Evolutionary conservation across 169 alveolate species (phyloP).

Genomic region (Theileria orientalis): DNA sequence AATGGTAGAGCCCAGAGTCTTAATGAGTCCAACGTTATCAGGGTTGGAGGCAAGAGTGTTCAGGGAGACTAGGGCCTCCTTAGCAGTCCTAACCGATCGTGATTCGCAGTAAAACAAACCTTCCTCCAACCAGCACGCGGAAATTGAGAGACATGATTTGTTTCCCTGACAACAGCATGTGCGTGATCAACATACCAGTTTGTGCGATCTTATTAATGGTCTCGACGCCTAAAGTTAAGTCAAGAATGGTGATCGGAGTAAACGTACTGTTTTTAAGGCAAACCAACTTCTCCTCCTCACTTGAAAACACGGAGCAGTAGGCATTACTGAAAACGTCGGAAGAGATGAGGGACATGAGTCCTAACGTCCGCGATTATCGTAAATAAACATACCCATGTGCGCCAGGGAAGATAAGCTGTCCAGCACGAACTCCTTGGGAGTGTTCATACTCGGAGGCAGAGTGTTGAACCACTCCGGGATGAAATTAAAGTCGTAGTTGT

Average conservation of each 20-base stretch:
- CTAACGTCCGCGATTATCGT: slow-evolving; percentile 2
- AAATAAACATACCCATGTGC: neutral
- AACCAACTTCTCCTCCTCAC: slow-evolving; percentile 42
- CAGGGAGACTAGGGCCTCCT: slow-evolving; percentile 46
- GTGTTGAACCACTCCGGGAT: slow-evolving; percentile 19
- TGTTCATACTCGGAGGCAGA: neutral
- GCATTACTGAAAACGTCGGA: slow-evolving; percentile 23
- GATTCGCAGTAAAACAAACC: slow-evolving; percentile 6
- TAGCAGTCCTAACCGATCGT: slow-evolving; percentile 31
- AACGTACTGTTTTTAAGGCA: slow-evolving; percentile 33
- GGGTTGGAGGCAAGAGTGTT: slow-evolving; percentile 58
- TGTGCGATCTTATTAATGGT: slow-evolving; percentile 15
- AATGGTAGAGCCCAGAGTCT: slow-evolving; percentile 45
- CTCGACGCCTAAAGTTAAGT: slow-evolving; percentile 17
- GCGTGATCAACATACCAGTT: neutral
- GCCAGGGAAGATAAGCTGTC: slow-evolving; percentile 5
- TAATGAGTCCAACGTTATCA: slow-evolving; percentile 35
- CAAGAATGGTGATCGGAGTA: slow-evolving; percentile 1
- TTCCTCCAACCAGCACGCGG: slow-evolving; percentile 54
- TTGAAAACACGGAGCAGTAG: slow-evolving; percentile 34
- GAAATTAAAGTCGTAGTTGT: neutral
- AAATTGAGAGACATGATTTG: slow-evolving; percentile 35
- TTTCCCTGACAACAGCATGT: slow-evolving; percentile 2
- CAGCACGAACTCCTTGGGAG: slow-evolving; percentile 11
- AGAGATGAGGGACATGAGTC: slow-evolving; percentile 22